phyloP scores from a whole-genome alignment of 2,329 filamentous ascomycete species.

The Talaromyces sp. region DNA sequence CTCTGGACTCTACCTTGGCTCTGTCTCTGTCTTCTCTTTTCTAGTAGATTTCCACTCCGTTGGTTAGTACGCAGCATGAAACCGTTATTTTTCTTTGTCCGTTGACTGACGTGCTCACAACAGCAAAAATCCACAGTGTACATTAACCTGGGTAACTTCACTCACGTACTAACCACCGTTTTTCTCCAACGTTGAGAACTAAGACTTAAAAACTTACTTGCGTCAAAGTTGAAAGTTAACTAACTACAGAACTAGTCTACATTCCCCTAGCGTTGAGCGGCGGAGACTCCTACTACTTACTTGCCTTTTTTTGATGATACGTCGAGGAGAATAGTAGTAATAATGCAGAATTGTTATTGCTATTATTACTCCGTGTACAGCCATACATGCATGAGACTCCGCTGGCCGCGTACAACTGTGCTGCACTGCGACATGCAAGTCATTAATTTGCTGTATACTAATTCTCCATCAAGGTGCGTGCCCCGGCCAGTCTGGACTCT shows the following conservation, averaged over 20 bases:
- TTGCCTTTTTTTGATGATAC: neutral
- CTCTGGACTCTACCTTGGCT: neutral
- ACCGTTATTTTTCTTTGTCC: neutral
- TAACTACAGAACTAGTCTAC: neutral
- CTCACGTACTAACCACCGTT: too few relatives aligned
- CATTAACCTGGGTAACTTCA: too few relatives aligned
- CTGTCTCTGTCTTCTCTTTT: neutral
- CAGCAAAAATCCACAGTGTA: neutral
- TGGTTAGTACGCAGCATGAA: neutral
- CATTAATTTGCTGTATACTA: neutral
- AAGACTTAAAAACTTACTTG: too few relatives aligned
- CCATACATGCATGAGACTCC: neutral
- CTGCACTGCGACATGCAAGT: neutral
- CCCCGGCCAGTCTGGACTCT: too few relatives aligned
- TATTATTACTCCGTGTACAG: neutral
- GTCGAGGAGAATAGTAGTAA: too few relatives aligned
- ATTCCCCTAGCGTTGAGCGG: neutral
- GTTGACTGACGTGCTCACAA: neutral
- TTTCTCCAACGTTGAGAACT: neutral
- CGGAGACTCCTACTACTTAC: neutral
- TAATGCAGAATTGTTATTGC: too few relatives aligned
- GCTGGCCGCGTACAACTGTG: neutral
- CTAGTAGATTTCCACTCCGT: too few relatives aligned
- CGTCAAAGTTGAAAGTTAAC: too few relatives aligned
- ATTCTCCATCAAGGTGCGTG: too few relatives aligned